Percentiles rank a stretch among this genome's conserved stretches.
Evolutionary conservation across 495 filamentous ascomycete genomes (phyloP).

Genomic region (Rhypophila decipiens): DNA sequence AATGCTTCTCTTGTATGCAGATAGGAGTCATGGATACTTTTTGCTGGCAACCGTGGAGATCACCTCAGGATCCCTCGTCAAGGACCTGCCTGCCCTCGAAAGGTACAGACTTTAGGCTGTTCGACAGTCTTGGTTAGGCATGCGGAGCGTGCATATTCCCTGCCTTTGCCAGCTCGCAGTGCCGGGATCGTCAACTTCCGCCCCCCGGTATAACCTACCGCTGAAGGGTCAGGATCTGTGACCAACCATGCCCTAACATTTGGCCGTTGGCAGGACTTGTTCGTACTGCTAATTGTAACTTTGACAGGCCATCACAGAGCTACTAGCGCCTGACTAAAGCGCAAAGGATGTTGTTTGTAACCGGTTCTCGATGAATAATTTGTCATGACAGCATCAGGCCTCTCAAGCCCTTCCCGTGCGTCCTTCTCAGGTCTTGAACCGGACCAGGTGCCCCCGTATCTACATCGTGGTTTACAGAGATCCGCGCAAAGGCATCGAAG

Average conservation of each 20-base stretch:
- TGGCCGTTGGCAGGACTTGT: too few relatives aligned
- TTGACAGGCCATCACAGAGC: too few relatives aligned
- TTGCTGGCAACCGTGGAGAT: too few relatives aligned
- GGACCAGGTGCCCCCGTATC: too few relatives aligned
- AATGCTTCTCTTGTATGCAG: constrained; percentile 14
- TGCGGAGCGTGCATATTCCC: background rate
- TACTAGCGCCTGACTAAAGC: background rate
- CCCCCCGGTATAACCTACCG: constrained; percentile 1
- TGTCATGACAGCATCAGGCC: background rate
- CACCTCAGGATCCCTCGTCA: too few relatives aligned
- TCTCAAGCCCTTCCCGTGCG: background rate
- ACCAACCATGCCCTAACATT: background rate
- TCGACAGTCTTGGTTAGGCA: too few relatives aligned
- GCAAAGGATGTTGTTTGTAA: background rate
- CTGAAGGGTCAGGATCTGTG: background rate
- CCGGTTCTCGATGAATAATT: background rate
- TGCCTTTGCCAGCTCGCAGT: background rate
- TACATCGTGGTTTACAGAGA: too few relatives aligned
- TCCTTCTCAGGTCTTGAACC: background rate
- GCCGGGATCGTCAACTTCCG: background rate
- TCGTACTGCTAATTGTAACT: too few relatives aligned
- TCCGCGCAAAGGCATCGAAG: too few relatives aligned
- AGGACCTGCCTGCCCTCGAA: too few relatives aligned
- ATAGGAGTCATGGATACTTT: too few relatives aligned
- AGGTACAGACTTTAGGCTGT: too few relatives aligned